Percentiles rank a stretch among this genome's conserved stretches.
These are phyloP conservation scores for Prunus yedoensis DNA, from an alignment of 331 rosid species.

Conservation along the genomic window DNA sequence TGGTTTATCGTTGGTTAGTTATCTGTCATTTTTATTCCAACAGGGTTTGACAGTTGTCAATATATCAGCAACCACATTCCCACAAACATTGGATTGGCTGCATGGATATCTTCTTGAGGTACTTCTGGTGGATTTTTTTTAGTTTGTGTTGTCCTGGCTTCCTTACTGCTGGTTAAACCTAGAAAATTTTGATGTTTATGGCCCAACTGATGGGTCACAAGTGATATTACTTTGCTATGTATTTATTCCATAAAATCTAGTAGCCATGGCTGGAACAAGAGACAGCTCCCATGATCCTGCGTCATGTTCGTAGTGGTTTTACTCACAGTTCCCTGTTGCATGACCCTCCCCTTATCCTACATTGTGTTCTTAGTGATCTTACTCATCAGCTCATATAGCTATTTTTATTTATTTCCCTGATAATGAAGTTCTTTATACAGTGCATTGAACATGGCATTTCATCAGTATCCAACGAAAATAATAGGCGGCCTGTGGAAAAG, in stretches of 20 bases:
- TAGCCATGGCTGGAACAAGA: neutral
- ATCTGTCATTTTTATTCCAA: neutral
- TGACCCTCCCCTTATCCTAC: neutral
- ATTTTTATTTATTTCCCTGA: neutral
- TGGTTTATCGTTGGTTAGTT: neutral
- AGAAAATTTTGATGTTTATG: neutral
- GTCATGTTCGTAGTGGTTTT: neutral
- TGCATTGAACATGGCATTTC: constrained; percentile 82
- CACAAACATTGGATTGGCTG: constrained; percentile 91
- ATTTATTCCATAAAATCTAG: neutral
- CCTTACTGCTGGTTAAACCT: neutral
- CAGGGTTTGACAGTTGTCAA: constrained; percentile 88
- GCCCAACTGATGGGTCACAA: neutral
- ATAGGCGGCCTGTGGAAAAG: constrained; percentile 29
- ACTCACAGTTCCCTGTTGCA: neutral
- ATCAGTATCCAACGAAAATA: constrained; percentile 37
- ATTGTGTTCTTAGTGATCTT: neutral
- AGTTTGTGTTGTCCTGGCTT: neutral
- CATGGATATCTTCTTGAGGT: constrained; percentile 92
- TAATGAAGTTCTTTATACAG: constrained; percentile 38
- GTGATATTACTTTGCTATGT: neutral
- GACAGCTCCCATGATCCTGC: neutral
- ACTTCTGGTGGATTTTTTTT: neutral
- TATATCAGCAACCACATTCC: constrained; percentile 86
- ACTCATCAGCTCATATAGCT: neutral